These are phyloP conservation scores for Hygrophila difformis DNA, from an alignment of 257 asterid species.

Conservation along the genomic window DNA sequence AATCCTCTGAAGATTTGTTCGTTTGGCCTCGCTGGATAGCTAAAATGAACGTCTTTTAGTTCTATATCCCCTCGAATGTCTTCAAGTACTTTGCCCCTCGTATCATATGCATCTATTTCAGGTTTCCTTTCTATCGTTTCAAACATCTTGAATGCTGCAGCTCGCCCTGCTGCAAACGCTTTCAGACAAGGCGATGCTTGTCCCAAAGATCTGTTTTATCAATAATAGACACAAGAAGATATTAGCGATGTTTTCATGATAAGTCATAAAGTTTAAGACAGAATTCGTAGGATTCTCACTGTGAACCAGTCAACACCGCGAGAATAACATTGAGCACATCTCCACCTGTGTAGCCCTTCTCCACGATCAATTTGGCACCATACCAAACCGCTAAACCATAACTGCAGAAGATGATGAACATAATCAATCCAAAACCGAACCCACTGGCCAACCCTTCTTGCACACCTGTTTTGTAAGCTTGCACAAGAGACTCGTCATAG, in stretches of 20 bases:
- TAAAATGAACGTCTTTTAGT: constrained; percentile 40
- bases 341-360: constrained; percentile 62
- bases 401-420: constrained; percentile 45
- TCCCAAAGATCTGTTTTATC: constrained; percentile 46
- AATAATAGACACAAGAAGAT: background rate
- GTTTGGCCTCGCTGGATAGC: constrained; percentile 56
- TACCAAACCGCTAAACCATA: constrained; percentile 60
- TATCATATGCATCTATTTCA: constrained; percentile 46
- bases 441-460: constrained; percentile 51
- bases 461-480: constrained; percentile 44
- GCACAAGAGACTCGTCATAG: constrained; percentile 40
- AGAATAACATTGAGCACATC: constrained; percentile 50
- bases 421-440: constrained; percentile 40
- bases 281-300: constrained; percentile 23
- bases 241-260: background rate
- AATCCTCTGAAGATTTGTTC: constrained; percentile 56
- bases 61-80: constrained; percentile 55
- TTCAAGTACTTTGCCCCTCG: constrained; percentile 32
- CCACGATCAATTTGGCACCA: constrained; percentile 58
- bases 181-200: constrained; percentile 59
- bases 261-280: background rate
- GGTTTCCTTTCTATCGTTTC: constrained; percentile 52
- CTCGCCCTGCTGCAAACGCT: constrained; percentile 60
- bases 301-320: constrained; percentile 56
- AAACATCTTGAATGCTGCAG: constrained; percentile 69